Evolutionary conservation across 1,139 yeast species (phyloP).

Genomic region (Taphrina pruni): DNA sequence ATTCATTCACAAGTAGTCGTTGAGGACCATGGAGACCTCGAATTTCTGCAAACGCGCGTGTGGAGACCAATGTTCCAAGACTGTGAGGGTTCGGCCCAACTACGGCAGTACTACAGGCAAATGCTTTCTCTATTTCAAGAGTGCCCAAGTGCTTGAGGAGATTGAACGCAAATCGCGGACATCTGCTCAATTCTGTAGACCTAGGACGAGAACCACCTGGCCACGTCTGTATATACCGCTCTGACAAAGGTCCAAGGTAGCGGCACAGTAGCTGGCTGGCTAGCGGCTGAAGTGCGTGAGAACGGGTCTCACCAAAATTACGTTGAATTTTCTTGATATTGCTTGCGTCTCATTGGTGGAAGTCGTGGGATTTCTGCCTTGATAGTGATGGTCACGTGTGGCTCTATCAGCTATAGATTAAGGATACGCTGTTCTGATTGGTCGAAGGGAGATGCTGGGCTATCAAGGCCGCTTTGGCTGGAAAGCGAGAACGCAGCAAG

Average conservation of each 20-base stretch:
- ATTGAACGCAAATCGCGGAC: no score
- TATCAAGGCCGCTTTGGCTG: not conserved
- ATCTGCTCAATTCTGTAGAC: no score
- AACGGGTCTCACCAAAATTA: not conserved
- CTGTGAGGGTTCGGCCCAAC: no score
- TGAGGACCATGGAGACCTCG: no score
- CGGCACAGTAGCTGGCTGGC: not conserved
- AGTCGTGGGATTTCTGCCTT: conserved; percentile 5
- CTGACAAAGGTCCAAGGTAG: not conserved
- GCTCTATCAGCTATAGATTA: conserved; percentile 7
- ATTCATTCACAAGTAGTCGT: no score
- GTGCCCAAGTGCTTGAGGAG: no score
- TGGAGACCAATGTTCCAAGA: no score
- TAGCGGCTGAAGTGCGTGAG: not conserved
- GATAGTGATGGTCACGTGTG: conserved; percentile 10
- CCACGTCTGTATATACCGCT: no score
- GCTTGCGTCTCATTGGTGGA: conserved; percentile 15
- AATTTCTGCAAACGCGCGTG: no score
- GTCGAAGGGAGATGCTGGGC: not conserved
- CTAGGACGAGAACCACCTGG: no score
- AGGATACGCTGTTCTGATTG: not conserved
- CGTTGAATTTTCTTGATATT: not conserved
- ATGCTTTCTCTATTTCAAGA: no score
- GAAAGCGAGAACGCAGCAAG: not conserved
- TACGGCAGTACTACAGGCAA: no score